Percentiles rank a stretch among this genome's conserved stretches.
phyloP scores from a whole-genome alignment of 805 yeast species.

The Diddensiella caesifluorescens region DNA sequence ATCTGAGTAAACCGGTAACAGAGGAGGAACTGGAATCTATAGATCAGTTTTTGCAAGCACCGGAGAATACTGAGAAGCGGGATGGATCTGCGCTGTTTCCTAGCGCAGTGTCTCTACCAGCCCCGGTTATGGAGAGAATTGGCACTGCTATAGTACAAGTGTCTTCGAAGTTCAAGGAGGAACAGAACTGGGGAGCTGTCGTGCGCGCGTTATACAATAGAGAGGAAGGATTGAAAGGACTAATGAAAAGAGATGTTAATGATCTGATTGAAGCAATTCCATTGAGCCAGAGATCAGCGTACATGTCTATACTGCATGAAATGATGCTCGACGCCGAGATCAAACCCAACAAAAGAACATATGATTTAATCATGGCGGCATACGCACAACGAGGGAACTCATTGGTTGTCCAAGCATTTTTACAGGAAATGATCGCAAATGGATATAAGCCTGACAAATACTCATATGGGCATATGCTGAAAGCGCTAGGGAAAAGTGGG shows the following conservation, averaged over 20 bases:
- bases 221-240: constrained; percentile 19
- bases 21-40: constrained; percentile 18
- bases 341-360: constrained; percentile 14
- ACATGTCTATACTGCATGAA: constrained; percentile 20
- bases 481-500: constrained; percentile 26
- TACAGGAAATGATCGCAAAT: constrained; percentile 21
- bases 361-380: constrained; percentile 30
- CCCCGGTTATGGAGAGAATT: constrained; percentile 16
- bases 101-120: constrained; percentile 15
- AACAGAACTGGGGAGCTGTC: constrained; percentile 22
- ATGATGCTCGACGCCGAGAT: constrained; percentile 23
- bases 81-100: constrained; percentile 14
- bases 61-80: neutral
- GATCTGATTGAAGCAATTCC: constrained; percentile 27
- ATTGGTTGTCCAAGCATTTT: constrained; percentile 20
- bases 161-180: constrained; percentile 7
- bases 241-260: constrained; percentile 25
- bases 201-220: constrained; percentile 14
- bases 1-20: constrained; percentile 8
- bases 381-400: constrained; percentile 30
- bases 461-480: constrained; percentile 32
- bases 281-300: constrained; percentile 18
- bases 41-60: constrained; percentile 9
- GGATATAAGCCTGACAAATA: constrained; percentile 24
- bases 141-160: constrained; percentile 15